Base-by-base conservation (phyloP, 768 basidiomycete species). In the Grammothele lineata region DNA sequence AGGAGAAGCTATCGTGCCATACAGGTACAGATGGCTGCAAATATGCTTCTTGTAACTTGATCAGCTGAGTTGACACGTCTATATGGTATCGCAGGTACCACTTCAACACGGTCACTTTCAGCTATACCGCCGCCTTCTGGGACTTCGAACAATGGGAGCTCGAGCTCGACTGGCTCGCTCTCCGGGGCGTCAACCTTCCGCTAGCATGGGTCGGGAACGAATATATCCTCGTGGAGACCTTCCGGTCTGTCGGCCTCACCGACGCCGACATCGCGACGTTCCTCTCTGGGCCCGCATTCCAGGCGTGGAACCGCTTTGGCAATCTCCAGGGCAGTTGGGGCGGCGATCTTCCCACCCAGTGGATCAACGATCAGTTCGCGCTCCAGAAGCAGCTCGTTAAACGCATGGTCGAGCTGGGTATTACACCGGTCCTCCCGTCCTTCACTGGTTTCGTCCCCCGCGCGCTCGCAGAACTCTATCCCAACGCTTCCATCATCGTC, bases 31-130 rank as follows among this genome's bases (percentile, higher is more conserved):
- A n/a, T n/a, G n/a, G n/a, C n/a, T n/a, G n/a, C n/a, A n/a, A n/a
- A n/a, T n/a, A n/a, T n/a, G n/a, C n/a, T n/a, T n/a, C n/a, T n/a
- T n/a, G n/a, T 4, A 24, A 15, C 12, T 12, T 40, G 14, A 33
- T 33, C 12, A 33, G 8, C 32, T 11, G 3, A 17, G 17, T 33
- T 8, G 8, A 33, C 3, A 4, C 12, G 12, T 12, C 32, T n/a
- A n/a, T n/a, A n/a, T n/a, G n/a, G n/a, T n/a, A n/a, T 24, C 22
- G 3, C 32, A 56, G 56, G 36, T 58, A 71, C 50, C 64, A 70
- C 43, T 66, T 71, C 58, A 71, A 72, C 52, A 70, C 67, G 12
- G 70, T 72, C 54, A 72, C 70, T 1, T 72, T 71, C 51, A 60
- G 58, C 47, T 71, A 72, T 50, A 71, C 70, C 1, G 57, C 69